Conservation (phyloP, 176 grass and related monocot species). For the Triticum monococcum region DNA sequence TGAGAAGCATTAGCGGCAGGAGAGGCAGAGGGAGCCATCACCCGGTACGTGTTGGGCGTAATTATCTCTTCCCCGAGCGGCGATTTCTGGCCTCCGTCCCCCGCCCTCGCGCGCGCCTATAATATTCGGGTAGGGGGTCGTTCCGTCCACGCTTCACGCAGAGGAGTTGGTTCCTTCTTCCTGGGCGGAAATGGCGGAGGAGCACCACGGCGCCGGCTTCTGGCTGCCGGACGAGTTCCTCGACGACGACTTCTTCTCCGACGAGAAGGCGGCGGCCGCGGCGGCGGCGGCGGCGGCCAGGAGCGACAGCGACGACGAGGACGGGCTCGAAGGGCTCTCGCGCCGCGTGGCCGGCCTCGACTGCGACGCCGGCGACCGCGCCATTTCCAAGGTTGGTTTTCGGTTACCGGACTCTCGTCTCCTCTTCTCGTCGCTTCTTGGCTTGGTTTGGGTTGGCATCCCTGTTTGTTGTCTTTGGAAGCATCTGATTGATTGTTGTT, state of each 20-base stretch:
- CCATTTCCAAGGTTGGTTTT: conserved; percentile 32
- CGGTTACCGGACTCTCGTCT: neutral
- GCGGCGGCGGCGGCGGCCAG: conserved; percentile 29
- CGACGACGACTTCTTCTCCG: conserved; percentile 64
- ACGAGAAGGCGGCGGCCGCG: conserved; percentile 54
- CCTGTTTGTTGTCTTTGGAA: neutral
- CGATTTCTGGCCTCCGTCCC: conserved; percentile 41
- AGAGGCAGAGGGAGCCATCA: neutral
- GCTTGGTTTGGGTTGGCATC: neutral
- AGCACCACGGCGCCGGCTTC: conserved; percentile 8
- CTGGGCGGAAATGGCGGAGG: conserved; percentile 46
- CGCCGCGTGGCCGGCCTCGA: conserved; percentile 26
- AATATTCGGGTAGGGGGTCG: conserved; percentile 23
- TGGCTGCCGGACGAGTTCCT: conserved; percentile 79
- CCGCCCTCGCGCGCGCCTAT: conserved; percentile 23
- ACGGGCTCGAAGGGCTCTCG: conserved; percentile 7
- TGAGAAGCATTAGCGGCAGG: neutral
- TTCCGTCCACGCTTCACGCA: conserved; percentile 9
- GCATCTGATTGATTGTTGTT: conserved; percentile 1
- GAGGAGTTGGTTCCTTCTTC: neutral
- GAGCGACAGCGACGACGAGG: conserved; percentile 60
- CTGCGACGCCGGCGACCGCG: neutral
- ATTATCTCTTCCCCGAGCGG: conserved; percentile 59
- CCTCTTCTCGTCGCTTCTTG: neutral
- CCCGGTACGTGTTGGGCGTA: conserved; percentile 39